Conservation (phyloP, 805 yeast genomes). For the Pichia rugopelliculosa region DNA sequence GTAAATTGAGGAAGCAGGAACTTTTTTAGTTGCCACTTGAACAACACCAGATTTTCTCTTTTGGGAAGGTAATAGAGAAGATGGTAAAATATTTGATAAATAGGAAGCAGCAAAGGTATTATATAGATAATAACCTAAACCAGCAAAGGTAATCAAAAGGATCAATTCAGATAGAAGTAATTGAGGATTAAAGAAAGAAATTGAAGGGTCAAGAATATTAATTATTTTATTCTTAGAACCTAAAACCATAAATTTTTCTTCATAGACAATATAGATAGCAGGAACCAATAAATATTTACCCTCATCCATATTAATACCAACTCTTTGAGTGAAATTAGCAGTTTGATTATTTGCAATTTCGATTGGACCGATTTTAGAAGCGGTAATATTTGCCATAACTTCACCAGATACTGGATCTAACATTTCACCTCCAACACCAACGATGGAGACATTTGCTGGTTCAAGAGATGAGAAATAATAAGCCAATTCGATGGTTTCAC, state of each 20-base stretch:
- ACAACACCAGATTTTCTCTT: conserved; percentile 9
- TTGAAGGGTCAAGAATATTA: conserved; percentile 51
- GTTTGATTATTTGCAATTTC: conserved; percentile 42
- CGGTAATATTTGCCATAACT: conserved; percentile 53
- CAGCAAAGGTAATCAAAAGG: conserved; percentile 41
- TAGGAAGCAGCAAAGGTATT: conserved; percentile 39
- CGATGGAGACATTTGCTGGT: conserved; percentile 41
- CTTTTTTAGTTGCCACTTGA: not conserved
- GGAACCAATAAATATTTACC: conserved; percentile 56
- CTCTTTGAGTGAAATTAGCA: conserved; percentile 46
- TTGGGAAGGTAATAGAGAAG: conserved; percentile 23
- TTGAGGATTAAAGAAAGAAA: conserved; percentile 69
- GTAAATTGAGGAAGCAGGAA: conserved; percentile 17
- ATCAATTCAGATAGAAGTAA: conserved; percentile 56
- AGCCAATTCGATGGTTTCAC: conserved; percentile 44
- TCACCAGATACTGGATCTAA: conserved; percentile 47
- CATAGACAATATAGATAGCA: conserved; percentile 43
- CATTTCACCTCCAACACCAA: conserved; percentile 66
- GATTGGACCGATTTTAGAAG: conserved; percentile 56
- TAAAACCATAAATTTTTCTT: conserved; percentile 44
- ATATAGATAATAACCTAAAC: conserved; percentile 42
- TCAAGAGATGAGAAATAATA: conserved; percentile 51
- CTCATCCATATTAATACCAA: conserved; percentile 52
- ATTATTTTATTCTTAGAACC: conserved; percentile 54
- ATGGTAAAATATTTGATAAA: conserved; percentile 33